Base-by-base conservation (phyloP, 495 filamentous ascomycete genomes). In the Pseudevernia furfuracea region DNA sequence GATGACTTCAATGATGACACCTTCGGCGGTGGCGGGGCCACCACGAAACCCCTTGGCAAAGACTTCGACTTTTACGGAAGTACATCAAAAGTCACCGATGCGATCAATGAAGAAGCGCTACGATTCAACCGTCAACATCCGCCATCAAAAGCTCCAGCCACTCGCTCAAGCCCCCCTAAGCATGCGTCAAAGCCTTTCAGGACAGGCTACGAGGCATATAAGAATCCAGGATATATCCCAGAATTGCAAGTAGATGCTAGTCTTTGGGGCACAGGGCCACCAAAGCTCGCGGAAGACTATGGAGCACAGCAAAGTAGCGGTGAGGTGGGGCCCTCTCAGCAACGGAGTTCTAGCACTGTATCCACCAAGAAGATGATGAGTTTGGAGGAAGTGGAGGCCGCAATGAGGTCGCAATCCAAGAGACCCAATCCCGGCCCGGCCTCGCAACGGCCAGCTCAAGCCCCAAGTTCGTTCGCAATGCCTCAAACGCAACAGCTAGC, bases 1-100 rank as follows among this genome's bases (percentile, higher is more conserved):
- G 94, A 99, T 78, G 91, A 82, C 49, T 91, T 97, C 81, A 99
- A 99, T 75, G 91, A 97, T 70, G 95, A 96, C 73, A 99, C 94
- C n/a, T 99, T 99, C 70, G 94, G 94, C 63, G 78, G 73, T 60
- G 80, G 71, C 17, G 73, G 71, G 46, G 39, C 69, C 65, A 74
- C 73, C 62, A 66, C 72, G 14, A 69, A 82, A 71, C 72, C 76
- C 19, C 82, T 93, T 25, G 92, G 92, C 70, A 93, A 89, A 71
- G 95, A 99, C 74, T 99, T 97, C 72, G 94, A 99, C 72, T 99
- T 97, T 78, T 93, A 93, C 66, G 92, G 91, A 3, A 87, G 86
- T 65, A 97, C 95, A 23, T 91, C 92, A 21, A 85, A 90, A 73
- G 88, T 96, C 32, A 78, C 91, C 14, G 82, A 87, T 77, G 89